A percentile compares a stretch with the other conserved stretches of the same genome.
phyloP scores from a whole-genome alignment of 2,329 filamentous ascomycete species.

The Colletotrichum sp. region DNA sequence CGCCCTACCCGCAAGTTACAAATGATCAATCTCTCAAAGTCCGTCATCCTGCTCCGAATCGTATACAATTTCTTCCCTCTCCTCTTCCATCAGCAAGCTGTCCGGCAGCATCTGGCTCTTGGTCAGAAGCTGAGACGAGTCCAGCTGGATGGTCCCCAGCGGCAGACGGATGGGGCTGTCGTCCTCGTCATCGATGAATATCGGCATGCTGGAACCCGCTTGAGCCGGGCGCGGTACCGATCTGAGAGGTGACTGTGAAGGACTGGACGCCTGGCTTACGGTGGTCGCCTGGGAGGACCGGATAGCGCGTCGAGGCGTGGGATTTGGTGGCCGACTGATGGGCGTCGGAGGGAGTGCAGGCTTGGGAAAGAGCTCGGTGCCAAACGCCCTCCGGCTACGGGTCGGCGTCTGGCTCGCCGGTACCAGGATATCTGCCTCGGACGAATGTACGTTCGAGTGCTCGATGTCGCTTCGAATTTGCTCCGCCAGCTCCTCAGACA shows the following conservation, averaged over 20 bases:
- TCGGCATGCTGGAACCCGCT: conserved; percentile 23
- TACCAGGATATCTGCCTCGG: conserved; percentile 30
- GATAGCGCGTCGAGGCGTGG: conserved; percentile 16
- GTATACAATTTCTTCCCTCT: conserved; percentile 22
- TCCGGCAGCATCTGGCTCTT: conserved; percentile 59
- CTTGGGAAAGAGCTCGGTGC: conserved; percentile 13
- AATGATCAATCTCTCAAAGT: background rate
- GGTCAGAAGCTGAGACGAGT: conserved; percentile 53
- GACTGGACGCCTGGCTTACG: conserved; percentile 37
- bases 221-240: conserved; percentile 26
- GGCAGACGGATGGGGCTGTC: conserved; percentile 24
- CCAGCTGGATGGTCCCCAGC: conserved; percentile 25
- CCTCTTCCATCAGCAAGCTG: conserved; percentile 44
- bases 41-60: conserved; percentile 20
- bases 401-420: conserved; percentile 32
- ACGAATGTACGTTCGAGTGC: conserved; percentile 34
- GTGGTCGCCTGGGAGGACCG: conserved; percentile 38
- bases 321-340: conserved; percentile 15
- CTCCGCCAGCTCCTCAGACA: conserved; percentile 57
- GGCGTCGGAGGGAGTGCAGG: conserved; percentile 13
- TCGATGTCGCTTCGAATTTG: conserved; percentile 51
- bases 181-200: conserved; percentile 24
- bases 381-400: background rate
- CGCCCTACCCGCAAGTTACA: background rate
- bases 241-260: conserved; percentile 32